Evolutionary conservation across 2,329 filamentous ascomycete genomes (phyloP).

Genomic region (Zymoseptoria crescenta): DNA sequence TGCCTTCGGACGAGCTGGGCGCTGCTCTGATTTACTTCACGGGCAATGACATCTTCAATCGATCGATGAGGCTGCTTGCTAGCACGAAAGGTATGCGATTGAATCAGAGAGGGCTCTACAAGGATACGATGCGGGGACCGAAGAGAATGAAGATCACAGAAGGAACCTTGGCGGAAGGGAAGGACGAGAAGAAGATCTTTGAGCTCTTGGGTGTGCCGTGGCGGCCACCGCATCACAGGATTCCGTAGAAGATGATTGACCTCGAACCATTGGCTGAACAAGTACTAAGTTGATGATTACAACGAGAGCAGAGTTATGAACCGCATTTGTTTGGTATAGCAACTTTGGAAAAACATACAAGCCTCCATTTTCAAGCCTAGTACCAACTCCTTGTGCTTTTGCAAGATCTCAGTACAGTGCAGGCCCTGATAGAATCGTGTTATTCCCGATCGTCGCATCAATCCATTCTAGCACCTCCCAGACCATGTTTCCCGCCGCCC

Average conservation of each 20-base stretch:
- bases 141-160: constrained; percentile 54
- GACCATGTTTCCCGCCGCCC: neutral
- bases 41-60: constrained; percentile 89
- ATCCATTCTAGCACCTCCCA: neutral
- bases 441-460: neutral
- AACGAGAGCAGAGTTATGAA: neutral
- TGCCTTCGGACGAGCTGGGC: constrained; percentile 70
- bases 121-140: constrained; percentile 56
- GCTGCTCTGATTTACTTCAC: constrained; percentile 92
- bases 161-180: constrained; percentile 64
- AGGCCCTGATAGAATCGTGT: neutral
- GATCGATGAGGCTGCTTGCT: constrained; percentile 72
- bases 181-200: constrained; percentile 72
- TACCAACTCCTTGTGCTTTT: neutral
- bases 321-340: neutral
- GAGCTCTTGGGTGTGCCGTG: constrained; percentile 75
- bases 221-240: constrained; percentile 67
- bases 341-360: neutral
- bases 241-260: constrained; percentile 51
- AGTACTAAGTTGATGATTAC: neutral
- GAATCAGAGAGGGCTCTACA: constrained; percentile 75
- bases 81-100: constrained; percentile 73
- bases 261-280: neutral
- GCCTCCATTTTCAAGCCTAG: neutral
- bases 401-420: neutral